Percentiles rank a stretch among this genome's conserved stretches.
Conservation (phyloP, 202 grass and related monocot genomes). For the Panicum virgatum region DNA sequence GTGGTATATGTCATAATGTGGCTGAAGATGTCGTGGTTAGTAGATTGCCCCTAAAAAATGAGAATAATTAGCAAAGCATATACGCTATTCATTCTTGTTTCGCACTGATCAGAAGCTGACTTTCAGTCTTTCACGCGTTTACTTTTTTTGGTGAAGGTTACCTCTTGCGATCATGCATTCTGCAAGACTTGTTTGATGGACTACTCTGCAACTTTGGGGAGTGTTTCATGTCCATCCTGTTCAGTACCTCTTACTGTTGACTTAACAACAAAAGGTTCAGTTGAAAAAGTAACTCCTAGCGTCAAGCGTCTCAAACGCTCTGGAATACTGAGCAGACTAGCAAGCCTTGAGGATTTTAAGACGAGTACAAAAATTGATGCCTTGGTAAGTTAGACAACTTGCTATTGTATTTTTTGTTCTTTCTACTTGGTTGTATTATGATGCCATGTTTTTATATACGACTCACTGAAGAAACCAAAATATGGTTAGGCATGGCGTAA, state of each 20-base stretch:
- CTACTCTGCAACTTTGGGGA: slow-evolving; percentile 67
- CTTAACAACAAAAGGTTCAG: slow-evolving; percentile 53
- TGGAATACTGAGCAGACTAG: slow-evolving; percentile 78
- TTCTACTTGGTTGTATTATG: neutral
- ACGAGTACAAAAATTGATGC: slow-evolving; percentile 97
- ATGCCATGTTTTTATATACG: slow-evolving; percentile 14
- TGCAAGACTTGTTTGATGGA: slow-evolving; percentile 91
- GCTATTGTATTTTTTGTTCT: neutral
- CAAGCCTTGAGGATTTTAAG: slow-evolving; percentile 62
- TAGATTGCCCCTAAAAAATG: neutral
- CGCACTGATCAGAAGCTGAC: slow-evolving; percentile 12
- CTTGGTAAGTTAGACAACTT: slow-evolving; percentile 62
- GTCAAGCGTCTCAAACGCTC: slow-evolving; percentile 65
- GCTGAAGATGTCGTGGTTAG: slow-evolving; percentile 85
- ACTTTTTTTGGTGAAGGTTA: slow-evolving; percentile 59
- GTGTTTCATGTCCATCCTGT: slow-evolving; percentile 76
- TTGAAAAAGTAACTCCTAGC: slow-evolving; percentile 41
- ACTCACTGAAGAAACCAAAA: neutral
- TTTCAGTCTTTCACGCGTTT: slow-evolving; percentile 4
- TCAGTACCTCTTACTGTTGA: slow-evolving; percentile 81
- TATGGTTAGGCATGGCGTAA: neutral
- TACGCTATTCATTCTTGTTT: slow-evolving; percentile 19
- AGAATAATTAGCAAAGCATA: neutral
- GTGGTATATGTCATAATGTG: slow-evolving; percentile 66
- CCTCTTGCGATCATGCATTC: slow-evolving; percentile 86